phyloP scores from a whole-genome alignment of 345 rosid genomes.

The Erysimum cheiranthoides region DNA sequence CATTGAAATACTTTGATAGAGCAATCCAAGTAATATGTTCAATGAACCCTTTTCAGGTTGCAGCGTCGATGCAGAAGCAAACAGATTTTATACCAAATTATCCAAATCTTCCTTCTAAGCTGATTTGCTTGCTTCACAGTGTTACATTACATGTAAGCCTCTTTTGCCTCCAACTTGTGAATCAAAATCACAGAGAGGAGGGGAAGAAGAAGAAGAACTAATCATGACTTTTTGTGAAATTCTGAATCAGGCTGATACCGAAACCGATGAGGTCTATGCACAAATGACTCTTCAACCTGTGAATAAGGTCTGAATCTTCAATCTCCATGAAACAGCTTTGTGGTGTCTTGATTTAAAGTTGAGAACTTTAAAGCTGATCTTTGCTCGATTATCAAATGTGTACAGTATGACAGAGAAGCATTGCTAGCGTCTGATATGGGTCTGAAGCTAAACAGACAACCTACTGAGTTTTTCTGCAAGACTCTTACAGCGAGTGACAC shows the following conservation, averaged over 20 bases:
- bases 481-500: slow-evolving; percentile 97
- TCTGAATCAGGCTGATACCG: slow-evolving; percentile 81
- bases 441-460: slow-evolving; percentile 78
- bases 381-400: slow-evolving; percentile 16
- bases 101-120: slow-evolving; percentile 88
- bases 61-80: slow-evolving; percentile 90
- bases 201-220: background rate
- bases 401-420: slow-evolving; percentile 89
- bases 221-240: slow-evolving; percentile 40
- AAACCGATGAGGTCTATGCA: slow-evolving; percentile 97
- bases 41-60: slow-evolving; percentile 63
- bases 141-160: slow-evolving; percentile 78
- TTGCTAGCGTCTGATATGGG: slow-evolving; percentile 83
- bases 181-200: background rate
- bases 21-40: background rate
- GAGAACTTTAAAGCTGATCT: background rate
- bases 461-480: slow-evolving; percentile 96
- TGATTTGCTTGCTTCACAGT: slow-evolving; percentile 81
- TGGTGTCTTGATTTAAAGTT: background rate
- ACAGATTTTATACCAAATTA: slow-evolving; percentile 81
- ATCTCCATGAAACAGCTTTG: slow-evolving; percentile 35
- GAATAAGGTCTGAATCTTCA: slow-evolving; percentile 36
- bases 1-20: background rate
- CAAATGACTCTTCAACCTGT: slow-evolving; percentile 98
- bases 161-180: slow-evolving; percentile 9